These are phyloP conservation scores for Teratosphaeriaceae sp. DNA, from an alignment of 2,329 filamentous ascomycete species.

Conservation along the genomic window DNA sequence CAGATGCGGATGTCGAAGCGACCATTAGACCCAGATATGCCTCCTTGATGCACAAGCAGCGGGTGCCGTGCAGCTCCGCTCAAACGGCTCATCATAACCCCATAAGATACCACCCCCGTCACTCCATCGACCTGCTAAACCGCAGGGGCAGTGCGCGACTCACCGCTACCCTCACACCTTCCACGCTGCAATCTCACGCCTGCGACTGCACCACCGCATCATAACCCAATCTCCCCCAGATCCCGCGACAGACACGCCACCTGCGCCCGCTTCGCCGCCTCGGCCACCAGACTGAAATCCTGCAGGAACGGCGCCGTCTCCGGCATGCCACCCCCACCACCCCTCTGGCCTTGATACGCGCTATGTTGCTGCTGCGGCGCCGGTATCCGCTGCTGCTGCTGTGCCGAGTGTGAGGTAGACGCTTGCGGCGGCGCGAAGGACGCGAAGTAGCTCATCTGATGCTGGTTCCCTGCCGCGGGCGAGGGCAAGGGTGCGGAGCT, in stretches of 20 bases:
- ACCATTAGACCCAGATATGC: too few species aligned
- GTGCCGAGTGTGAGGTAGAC: constrained; percentile 23
- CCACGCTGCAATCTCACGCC: not conserved
- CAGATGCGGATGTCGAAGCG: too few species aligned
- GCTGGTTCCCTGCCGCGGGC: constrained; percentile 26
- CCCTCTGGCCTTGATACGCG: constrained; percentile 26
- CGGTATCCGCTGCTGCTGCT: constrained; percentile 10
- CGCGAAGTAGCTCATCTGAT: constrained; percentile 24
- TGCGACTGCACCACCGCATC: not conserved
- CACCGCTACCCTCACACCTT: not conserved
- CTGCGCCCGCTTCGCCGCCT: constrained; percentile 88
- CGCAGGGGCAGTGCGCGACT: too few species aligned
- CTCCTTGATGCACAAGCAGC: too few species aligned
- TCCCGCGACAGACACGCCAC: constrained; percentile 85
- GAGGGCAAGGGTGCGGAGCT: constrained; percentile 30
- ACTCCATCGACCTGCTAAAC: not conserved
- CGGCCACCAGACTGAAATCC: constrained; percentile 79
- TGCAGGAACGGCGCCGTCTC: constrained; percentile 60
- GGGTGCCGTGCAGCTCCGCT: not conserved
- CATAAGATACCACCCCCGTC: not conserved
- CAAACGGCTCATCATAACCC: not conserved
- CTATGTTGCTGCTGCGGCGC: constrained; percentile 15
- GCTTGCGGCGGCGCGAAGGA: constrained; percentile 23
- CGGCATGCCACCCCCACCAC: constrained; percentile 24
- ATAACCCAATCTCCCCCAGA: constrained; percentile 60